Base-by-base conservation (phyloP, 2,329 filamentous ascomycete species). In the Phialemonium atrogriseum region DNA sequence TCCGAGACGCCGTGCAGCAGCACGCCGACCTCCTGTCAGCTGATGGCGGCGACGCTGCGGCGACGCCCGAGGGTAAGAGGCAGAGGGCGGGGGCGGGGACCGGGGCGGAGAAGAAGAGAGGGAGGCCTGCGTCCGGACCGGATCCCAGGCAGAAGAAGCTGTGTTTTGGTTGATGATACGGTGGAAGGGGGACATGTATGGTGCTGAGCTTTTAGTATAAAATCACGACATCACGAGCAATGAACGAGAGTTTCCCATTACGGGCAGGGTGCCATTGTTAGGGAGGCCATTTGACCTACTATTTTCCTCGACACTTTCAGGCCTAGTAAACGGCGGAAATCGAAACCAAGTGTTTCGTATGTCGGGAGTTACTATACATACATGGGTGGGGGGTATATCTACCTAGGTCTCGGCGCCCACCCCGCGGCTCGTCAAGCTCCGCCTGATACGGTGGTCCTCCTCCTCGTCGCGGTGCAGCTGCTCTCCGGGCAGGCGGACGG, bases 1-100 rank as follows among this genome's bases (percentile, higher is more conserved):
- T 98, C 46, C 80, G 80, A 27, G 85, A 95, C 47, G 81, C 77
- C 0, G 79, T 91, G 1, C 78, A 84, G 35, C 68, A 68, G 34
- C 56, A 66, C 38, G 50, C 49, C 29, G 30, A 50, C 17, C 35
- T 48, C 40, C 41, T 37, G 27, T 24, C 38, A 28, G 11, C 30
- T 21, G 18, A 27, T 24, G 33, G 20, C 32, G 46, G 20, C 32
- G n/a, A n/a, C n/a, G n/a, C n/a, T n/a, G 57, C 58, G 24, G 47
- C 50, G 10, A 59, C 56, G 4, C 51, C 58, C 2, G 53, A 59
- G 6, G 43, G 45, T 4, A 68, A 66, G 41, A 58, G 49, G 30
- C 27, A 49, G 2, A 62, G 54, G 38, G 21, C 27, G 3, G 34
- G 25, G 13, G 22, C 37, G 8, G 45, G 49, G 10, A 21, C 27